Base-by-base conservation (phyloP, 1,139 yeast species). In the Candida smagusa region DNA sequence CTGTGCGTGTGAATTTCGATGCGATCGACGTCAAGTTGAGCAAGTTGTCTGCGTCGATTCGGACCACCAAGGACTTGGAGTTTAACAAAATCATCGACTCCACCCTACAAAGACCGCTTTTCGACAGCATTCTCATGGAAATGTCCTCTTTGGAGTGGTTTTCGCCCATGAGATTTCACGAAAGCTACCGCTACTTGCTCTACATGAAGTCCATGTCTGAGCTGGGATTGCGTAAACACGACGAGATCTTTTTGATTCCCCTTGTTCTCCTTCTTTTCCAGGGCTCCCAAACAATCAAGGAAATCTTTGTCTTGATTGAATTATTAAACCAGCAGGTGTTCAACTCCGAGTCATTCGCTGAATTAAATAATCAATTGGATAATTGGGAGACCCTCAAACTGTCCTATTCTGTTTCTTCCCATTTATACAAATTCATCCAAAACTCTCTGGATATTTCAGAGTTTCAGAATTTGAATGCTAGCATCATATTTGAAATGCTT, bases 171-270 rank as follows among this genome's bases (percentile, higher is more conserved):
- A 41, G 41, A 9, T 62, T 66, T 40, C 53, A 54, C 36, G 47
- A 49, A 3, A 56, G 61, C 35, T 68, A 56, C 44, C 56, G 50
- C 31, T 50, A 52, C 27, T 48, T 71, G 36, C 59, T 71, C 31
- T 68, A 65, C 46, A 52, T 69, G 30, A 67, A 65, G 43, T 61
- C 72, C 2, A 54, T 70, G 24, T 57, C 68, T 1, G 68, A 62
- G 34, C 56, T 54, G 35, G 73, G 72, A 3, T 53, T 71, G 30
- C 56, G 56, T 30, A 65, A 63, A 38, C 72, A 66, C 37, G 76
- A 71, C 42, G 73, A 66, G 40, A 50, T 51, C 1, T 66, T 70
- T 33, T 50, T 69, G 39, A 64, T 71, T n/a, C 75, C 76, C 7
- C 40, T 65, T 7, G 48, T 65, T 8, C 50, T 70, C 27, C 40